Conservation (phyloP, 108 stramenopile genomes). For the Epithemia pelagica region DNA sequence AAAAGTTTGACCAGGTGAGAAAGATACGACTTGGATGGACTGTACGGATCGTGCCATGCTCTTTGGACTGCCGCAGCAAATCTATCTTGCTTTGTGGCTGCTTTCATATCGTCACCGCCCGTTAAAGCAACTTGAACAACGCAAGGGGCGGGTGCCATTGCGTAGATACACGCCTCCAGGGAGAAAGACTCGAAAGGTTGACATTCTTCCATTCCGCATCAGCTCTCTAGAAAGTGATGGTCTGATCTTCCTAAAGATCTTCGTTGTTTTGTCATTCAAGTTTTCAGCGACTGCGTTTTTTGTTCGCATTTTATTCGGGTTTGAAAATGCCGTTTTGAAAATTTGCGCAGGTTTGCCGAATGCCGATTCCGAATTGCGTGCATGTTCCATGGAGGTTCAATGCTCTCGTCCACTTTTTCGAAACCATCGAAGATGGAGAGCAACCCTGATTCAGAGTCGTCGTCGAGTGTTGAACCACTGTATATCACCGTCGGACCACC, state of each 20-base stretch:
- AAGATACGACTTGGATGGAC: constrained; percentile 41
- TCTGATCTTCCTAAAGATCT: too few relatives aligned
- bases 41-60: constrained; percentile 10
- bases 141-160: constrained; percentile 2
- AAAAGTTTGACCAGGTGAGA: constrained; percentile 28
- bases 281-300: too few relatives aligned
- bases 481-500: constrained; percentile 79
- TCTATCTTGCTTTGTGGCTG: constrained; percentile 24
- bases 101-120: background rate
- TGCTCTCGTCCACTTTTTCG: too few relatives aligned
- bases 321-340: too few relatives aligned
- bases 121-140: background rate
- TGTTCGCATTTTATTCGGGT: background rate
- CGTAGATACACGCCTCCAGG: background rate
- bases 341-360: too few relatives aligned
- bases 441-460: too few relatives aligned
- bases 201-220: too few relatives aligned
- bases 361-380: too few relatives aligned
- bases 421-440: background rate
- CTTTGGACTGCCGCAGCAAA: constrained; percentile 20
- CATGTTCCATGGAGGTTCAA: too few relatives aligned
- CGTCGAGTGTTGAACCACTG: constrained; percentile 23
- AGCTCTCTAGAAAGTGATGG: too few relatives aligned
- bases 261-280: too few relatives aligned
- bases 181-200: too few relatives aligned